These are phyloP conservation scores for Pseudogymnoascus sp. DNA, from an alignment of 2,329 filamentous ascomycete genomes.

Conservation along the genomic window DNA sequence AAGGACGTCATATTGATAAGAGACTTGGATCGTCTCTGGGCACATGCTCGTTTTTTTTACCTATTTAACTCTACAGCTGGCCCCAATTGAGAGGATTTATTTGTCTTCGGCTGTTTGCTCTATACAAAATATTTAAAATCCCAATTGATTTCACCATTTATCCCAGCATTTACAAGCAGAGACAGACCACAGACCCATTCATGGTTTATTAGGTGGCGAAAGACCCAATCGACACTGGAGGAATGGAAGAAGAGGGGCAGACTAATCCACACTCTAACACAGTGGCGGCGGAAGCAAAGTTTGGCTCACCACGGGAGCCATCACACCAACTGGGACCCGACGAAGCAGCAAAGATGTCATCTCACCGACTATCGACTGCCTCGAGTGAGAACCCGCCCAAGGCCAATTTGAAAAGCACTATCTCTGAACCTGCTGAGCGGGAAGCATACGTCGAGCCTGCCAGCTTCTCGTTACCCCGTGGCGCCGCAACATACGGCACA, in stretches of 20 bases:
- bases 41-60: not conserved
- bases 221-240: not conserved
- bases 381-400: not conserved
- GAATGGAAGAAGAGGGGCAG: constrained; percentile 6
- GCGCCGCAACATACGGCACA: constrained; percentile 31
- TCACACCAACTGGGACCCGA: not conserved
- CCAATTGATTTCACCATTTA: constrained; percentile 2
- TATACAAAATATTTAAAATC: not conserved
- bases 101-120: not conserved
- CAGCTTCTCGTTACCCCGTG: not conserved
- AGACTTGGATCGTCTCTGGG: not conserved
- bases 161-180: not conserved
- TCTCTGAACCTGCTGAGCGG: not conserved
- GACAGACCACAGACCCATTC: not conserved
- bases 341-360: not conserved
- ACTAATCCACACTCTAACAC: constrained; percentile 3
- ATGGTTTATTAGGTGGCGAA: constrained; percentile 2
- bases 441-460: not conserved
- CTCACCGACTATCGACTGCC: constrained; percentile 5
- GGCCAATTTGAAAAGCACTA: constrained; percentile 4
- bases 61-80: not conserved
- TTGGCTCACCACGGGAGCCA: constrained; percentile 4
- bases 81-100: not conserved
- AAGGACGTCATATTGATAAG: constrained; percentile 8
- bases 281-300: constrained; percentile 8